A percentile compares a stretch with the other conserved stretches of the same genome.
These are phyloP conservation scores for Leucogyrophana mollusca DNA, from an alignment of 768 basidiomycete species.

Conservation along the genomic window DNA sequence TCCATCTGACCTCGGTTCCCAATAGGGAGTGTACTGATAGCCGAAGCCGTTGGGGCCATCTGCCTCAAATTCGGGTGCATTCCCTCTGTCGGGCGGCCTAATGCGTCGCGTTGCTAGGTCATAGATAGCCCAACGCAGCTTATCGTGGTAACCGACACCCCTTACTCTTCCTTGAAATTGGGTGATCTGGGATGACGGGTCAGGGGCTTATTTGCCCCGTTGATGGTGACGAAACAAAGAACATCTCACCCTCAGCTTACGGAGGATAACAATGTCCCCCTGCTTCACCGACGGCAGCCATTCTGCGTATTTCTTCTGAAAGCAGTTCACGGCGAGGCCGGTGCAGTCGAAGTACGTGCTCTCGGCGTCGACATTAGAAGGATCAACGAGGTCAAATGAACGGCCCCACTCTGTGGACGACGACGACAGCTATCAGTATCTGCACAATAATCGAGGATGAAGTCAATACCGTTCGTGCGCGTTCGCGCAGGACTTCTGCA, in stretches of 20 bases:
- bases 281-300: constrained; percentile 49
- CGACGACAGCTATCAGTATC: background rate
- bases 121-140: constrained; percentile 56
- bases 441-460: background rate
- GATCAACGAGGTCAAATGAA: constrained; percentile 50
- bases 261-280: constrained; percentile 54
- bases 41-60: constrained; percentile 34
- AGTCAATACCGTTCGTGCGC: constrained; percentile 20
- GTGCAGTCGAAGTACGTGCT: no score
- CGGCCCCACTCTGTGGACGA: constrained; percentile 42
- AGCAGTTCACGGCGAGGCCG: constrained; percentile 44
- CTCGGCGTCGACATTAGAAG: constrained; percentile 39
- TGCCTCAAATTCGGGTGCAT: constrained; percentile 32
- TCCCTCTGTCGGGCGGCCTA: constrained; percentile 36
- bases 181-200: constrained; percentile 26
- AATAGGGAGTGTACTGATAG: constrained; percentile 43
- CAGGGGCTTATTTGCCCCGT: background rate
- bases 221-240: background rate
- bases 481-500: constrained; percentile 14
- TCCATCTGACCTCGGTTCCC: constrained; percentile 32
- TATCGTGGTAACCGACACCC: constrained; percentile 47
- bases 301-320: constrained; percentile 43
- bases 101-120: constrained; percentile 36
- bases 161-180: constrained; percentile 26
- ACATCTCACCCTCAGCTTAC: constrained; percentile 46